These are phyloP conservation scores for Cyberlindnera bimundalis DNA, from an alignment of 805 yeast genomes.

Conservation along the genomic window DNA sequence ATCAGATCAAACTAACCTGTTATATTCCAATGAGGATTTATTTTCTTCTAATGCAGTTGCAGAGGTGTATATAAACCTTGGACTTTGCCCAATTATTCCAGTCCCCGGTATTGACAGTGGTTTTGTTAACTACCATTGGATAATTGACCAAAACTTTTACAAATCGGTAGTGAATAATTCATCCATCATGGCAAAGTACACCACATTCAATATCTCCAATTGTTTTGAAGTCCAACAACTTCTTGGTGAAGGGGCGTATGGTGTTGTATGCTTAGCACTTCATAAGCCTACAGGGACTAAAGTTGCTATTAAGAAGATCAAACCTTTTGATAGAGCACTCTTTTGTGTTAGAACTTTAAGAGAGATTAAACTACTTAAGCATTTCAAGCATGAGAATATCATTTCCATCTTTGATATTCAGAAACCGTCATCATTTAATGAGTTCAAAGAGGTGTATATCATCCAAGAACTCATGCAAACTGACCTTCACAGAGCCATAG, in stretches of 20 bases:
- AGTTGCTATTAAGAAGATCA: constrained; percentile 94
- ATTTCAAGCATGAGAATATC: constrained; percentile 92
- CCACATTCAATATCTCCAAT: constrained; percentile 77
- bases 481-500: constrained; percentile 75
- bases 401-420: constrained; percentile 87
- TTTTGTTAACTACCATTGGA: too few relatives aligned
- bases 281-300: constrained; percentile 82
- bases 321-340: constrained; percentile 87
- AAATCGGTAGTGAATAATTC: neutral
- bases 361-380: constrained; percentile 82
- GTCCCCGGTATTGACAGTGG: too few relatives aligned
- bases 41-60: too few relatives aligned
- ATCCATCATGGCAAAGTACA: constrained; percentile 30
- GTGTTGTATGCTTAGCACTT: constrained; percentile 85
- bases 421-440: constrained; percentile 70
- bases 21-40: too few relatives aligned
- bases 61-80: too few relatives aligned
- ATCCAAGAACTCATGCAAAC: constrained; percentile 89
- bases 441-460: constrained; percentile 82
- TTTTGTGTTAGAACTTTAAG: constrained; percentile 86
- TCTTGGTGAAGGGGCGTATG: constrained; percentile 96
- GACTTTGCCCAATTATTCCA: too few relatives aligned
- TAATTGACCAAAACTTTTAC: too few relatives aligned
- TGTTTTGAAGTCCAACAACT: constrained; percentile 82
- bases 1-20: too few relatives aligned